These are phyloP conservation scores for Aspergillus terreus DNA, from an alignment of 2,329 filamentous ascomycete species.

Conservation along the genomic window DNA sequence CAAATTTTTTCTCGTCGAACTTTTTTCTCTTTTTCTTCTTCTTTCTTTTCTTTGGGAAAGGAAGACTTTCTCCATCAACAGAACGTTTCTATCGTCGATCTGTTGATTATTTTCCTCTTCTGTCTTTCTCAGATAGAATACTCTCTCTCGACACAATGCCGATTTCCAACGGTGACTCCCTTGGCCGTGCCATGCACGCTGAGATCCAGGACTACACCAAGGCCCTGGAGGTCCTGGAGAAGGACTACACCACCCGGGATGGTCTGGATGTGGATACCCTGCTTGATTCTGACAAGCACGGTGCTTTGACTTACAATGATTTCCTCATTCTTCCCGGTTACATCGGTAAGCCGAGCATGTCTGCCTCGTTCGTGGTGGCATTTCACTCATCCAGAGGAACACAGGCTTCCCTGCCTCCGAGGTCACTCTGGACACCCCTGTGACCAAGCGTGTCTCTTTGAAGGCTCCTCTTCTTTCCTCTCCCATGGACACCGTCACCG, in stretches of 20 bases:
- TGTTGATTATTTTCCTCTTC: conserved; percentile 40
- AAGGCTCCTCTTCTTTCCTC: conserved; percentile 97
- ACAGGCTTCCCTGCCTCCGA: conserved; percentile 83
- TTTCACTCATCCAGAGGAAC: conserved; percentile 14
- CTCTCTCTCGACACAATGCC: conserved; percentile 58
- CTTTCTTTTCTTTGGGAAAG: conserved; percentile 55
- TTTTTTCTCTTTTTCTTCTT: conserved; percentile 39
- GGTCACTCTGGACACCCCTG: conserved; percentile 80
- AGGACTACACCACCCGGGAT: conserved; percentile 73
- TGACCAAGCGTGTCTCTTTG: conserved; percentile 92
- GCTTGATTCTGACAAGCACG: conserved; percentile 85
- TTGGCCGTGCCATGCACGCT: conserved; percentile 46
- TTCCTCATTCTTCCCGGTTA: conserved; percentile 96
- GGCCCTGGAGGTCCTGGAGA: conserved; percentile 74
- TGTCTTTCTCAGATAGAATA: conserved; percentile 23
- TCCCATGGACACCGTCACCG: conserved; percentile 99
- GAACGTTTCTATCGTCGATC: conserved; percentile 41
- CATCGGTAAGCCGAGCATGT: conserved; percentile 60
- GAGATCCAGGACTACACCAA: conserved; percentile 68
- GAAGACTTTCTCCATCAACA: conserved; percentile 59
- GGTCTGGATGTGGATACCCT: conserved; percentile 83
- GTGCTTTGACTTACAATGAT: conserved; percentile 97
- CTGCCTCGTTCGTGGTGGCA: conserved; percentile 1
- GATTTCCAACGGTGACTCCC: conserved; percentile 62
- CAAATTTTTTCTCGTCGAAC: conserved; percentile 25